These are phyloP conservation scores for Salvia splendens DNA, from an alignment of 257 asterid species.

Conservation along the genomic window DNA sequence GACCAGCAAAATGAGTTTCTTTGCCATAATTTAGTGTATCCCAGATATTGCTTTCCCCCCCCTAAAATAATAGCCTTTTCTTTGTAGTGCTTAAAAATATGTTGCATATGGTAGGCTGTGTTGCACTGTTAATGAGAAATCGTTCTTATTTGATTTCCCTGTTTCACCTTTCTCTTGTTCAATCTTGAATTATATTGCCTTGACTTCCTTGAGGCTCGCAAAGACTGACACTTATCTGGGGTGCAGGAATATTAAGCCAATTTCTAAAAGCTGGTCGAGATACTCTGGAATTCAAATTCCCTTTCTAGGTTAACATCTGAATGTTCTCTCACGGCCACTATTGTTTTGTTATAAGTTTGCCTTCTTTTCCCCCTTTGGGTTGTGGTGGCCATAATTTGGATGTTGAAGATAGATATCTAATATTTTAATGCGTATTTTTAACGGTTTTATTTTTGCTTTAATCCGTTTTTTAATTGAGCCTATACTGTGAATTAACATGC, in stretches of 20 bases:
- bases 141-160: neutral
- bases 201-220: constrained; percentile 34
- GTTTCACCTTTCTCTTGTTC: constrained; percentile 25
- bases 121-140: too few species aligned
- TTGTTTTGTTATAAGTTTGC: constrained; percentile 27
- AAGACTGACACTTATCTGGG: constrained; percentile 55
- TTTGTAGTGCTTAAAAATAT: neutral
- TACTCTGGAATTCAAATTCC: constrained; percentile 46
- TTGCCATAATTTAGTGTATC: neutral
- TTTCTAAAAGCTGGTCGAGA: constrained; percentile 69
- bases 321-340: constrained; percentile 47
- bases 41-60: neutral
- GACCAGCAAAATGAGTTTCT: neutral
- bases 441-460: neutral
- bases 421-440: neutral
- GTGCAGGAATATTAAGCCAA: constrained; percentile 59
- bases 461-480: neutral
- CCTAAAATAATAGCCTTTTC: neutral
- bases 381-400: constrained; percentile 5
- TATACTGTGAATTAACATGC: neutral
- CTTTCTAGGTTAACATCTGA: constrained; percentile 53
- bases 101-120: neutral
- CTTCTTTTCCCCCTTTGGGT: neutral
- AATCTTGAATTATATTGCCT: constrained; percentile 27
- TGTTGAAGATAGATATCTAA: neutral